phyloP scores from a whole-genome alignment of 2,329 filamentous ascomycete genomes.

The Aotearoamyces nothofagi region DNA sequence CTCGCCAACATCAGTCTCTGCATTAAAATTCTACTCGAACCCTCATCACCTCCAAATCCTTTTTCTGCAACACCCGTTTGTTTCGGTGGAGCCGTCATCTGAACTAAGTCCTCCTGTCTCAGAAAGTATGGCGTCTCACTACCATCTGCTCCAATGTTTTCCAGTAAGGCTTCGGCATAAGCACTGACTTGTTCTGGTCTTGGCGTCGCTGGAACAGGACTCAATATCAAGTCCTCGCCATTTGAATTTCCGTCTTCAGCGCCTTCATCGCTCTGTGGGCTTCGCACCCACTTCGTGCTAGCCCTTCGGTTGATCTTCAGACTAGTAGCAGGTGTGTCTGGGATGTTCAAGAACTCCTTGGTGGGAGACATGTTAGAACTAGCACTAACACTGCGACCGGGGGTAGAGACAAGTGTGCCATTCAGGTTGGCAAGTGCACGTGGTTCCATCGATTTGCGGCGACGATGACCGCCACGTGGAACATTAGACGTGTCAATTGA shows the following conservation, averaged over 20 bases:
- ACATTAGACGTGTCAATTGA: constrained; percentile 50
- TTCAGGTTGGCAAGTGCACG: constrained; percentile 54
- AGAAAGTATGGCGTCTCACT: constrained; percentile 18
- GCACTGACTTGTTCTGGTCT: constrained; percentile 15
- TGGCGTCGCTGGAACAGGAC: constrained; percentile 18
- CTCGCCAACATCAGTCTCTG: constrained; percentile 48
- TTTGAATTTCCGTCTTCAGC: constrained; percentile 5
- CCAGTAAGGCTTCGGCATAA: constrained; percentile 12
- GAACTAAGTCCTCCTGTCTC: constrained; percentile 15
- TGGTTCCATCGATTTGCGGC: constrained; percentile 72
- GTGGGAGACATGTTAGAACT: constrained; percentile 15
- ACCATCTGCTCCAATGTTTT: constrained; percentile 13
- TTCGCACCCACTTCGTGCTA: constrained; percentile 18
- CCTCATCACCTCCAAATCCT: constrained; percentile 27
- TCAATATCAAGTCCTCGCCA: constrained; percentile 11
- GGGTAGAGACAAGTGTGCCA: constrained; percentile 32
- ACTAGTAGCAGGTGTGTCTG: constrained; percentile 15
- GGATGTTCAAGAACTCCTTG: constrained; percentile 15
- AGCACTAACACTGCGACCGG: constrained; percentile 8
- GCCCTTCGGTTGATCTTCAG: constrained; percentile 12
- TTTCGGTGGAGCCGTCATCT: constrained; percentile 17
- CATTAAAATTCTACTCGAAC: constrained; percentile 24
- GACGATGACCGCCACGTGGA: constrained; percentile 54
- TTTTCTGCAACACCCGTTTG: constrained; percentile 4
- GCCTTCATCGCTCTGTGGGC: constrained; percentile 10